Evolutionary conservation across 225 moss, liverwort and hornwort genomes (phyloP).

Genomic region (Rhytidiadelphus loreus): DNA sequence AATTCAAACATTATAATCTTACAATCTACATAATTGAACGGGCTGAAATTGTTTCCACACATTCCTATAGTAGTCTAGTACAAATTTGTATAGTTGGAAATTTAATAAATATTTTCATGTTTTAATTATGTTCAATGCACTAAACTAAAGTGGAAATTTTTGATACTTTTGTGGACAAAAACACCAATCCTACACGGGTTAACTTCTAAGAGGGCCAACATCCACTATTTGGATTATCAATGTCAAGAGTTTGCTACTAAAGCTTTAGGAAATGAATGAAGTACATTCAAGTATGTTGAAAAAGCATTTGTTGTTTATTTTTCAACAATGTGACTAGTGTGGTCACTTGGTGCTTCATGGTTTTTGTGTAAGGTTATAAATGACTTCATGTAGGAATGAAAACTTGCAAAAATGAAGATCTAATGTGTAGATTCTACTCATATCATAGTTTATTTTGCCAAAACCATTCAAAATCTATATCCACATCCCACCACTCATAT

Average conservation of each 20-base stretch:
- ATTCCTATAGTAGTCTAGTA: background rate
- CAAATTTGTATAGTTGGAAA: background rate
- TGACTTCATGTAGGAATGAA: background rate
- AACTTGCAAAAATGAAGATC: background rate
- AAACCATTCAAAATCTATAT: background rate
- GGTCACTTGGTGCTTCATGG: background rate
- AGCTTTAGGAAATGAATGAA: background rate
- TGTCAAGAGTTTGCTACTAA: rapidly evolving
- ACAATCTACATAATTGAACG: rapidly evolving
- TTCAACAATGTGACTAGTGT: rapidly evolving
- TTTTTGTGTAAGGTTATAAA: background rate
- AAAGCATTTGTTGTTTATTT: background rate
- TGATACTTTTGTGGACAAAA: background rate
- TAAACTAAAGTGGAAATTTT: background rate
- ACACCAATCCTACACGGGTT: rapidly evolving
- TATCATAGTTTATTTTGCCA: background rate
- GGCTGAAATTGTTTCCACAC: background rate
- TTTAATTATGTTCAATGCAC: background rate
- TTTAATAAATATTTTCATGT: background rate
- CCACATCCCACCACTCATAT: rapidly evolving
- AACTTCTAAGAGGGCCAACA: background rate
- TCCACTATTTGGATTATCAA: background rate
- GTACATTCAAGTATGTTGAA: background rate
- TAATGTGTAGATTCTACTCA: background rate
- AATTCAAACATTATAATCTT: background rate